Conservation (phyloP, 2,329 filamentous ascomycete genomes). For the Xylaria sp. region DNA sequence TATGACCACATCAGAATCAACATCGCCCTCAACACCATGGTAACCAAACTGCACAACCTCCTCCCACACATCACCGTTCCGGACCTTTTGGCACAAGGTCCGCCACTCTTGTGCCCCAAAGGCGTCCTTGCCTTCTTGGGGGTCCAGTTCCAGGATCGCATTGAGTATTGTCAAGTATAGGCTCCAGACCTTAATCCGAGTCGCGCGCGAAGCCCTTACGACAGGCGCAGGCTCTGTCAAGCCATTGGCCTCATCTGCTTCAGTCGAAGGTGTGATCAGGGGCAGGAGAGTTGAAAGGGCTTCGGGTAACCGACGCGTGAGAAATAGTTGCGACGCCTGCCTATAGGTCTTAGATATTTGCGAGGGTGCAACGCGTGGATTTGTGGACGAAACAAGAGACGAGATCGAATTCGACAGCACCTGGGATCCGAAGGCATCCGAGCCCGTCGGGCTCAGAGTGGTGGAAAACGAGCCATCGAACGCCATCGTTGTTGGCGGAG, state of each 20-base stretch:
- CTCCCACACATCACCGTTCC: constrained; percentile 94
- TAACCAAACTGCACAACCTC: constrained; percentile 90
- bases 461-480: constrained; percentile 56
- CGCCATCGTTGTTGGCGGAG: constrained; percentile 52
- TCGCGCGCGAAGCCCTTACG: constrained; percentile 80
- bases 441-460: constrained; percentile 59
- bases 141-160: constrained; percentile 86
- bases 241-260: constrained; percentile 58
- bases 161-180: constrained; percentile 94
- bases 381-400: constrained; percentile 71
- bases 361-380: constrained; percentile 70
- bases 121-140: constrained; percentile 87
- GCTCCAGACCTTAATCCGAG: constrained; percentile 95
- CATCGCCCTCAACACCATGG: constrained; percentile 85
- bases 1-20: constrained; percentile 94
- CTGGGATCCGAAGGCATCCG: constrained; percentile 61
- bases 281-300: constrained; percentile 86
- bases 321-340: constrained; percentile 91
- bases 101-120: constrained; percentile 92
- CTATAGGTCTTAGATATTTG: constrained; percentile 93
- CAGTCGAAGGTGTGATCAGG: constrained; percentile 72
- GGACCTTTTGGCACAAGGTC: constrained; percentile 81
- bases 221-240: constrained; percentile 74
- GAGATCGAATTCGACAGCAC: constrained; percentile 74
- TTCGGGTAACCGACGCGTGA: constrained; percentile 92